Evolutionary conservation across 2,329 filamentous ascomycete species (phyloP), one percentile per base, ranked within the genome.

Genomic region (Rutstroemia sp.): DNA sequence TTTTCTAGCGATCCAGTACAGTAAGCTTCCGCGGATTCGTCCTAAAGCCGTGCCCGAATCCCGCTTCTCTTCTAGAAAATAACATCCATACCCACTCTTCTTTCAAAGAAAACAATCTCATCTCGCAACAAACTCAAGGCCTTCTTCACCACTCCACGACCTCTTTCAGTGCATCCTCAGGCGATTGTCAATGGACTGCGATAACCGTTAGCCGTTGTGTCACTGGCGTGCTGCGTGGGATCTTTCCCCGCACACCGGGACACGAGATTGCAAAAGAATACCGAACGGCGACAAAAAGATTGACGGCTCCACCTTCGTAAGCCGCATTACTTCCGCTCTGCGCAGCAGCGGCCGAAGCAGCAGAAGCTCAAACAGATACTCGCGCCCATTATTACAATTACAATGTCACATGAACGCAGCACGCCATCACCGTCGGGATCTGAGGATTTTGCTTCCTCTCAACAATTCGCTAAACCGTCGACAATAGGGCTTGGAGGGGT

Each of bases 211-310:
- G 75, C 64, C 70, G 64, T 65, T 68, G 72, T 73, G 72, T 73
- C 70, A 75, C 75, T 77, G 77, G 76, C 76, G 77, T 78, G 76
- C 78, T 75, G 77, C 75, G 76, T 76, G 78, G 77, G 77, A 78
- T 71, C 71, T 67, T 76, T 78, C 76, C 78, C 78, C 78, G 78
- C 78, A 79, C 76, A 76, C 76, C 75, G 76, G 70, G 75, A 68
- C 71, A 72, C 71, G 66, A 68, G 62, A 68, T 65, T 67, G 63
- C 57, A 57, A 64, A 63, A 51, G 57, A 52, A 19, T 54, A 50
- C 44, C 58, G 56, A 50, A 51, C 58, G 58, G 51, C 63, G 55
- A 63, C 57, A 61, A 58, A 57, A 61, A 37, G 42, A 44, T 25
- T 68, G 66, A 41, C 38, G 38, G 38, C 38, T 41, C 17, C 17